phyloP scores from a whole-genome alignment of 2,329 filamentous ascomycete species.

The Botrytis galanthina region DNA sequence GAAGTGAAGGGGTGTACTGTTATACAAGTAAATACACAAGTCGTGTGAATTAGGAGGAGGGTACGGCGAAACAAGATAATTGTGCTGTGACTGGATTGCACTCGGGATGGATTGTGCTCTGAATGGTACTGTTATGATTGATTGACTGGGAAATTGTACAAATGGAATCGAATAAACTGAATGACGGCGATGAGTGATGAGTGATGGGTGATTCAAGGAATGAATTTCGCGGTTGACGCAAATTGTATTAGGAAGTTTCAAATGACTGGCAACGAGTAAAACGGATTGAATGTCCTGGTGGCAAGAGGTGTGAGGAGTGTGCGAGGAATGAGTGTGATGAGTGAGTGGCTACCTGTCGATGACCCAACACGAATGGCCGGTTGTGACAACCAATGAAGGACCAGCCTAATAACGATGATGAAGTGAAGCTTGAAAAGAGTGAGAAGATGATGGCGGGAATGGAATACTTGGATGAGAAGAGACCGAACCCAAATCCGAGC shows the following conservation, averaged over 20 bases:
- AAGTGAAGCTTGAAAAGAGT: constrained; percentile 7
- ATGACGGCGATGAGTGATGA: background rate
- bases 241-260: background rate
- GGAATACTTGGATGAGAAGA: constrained; percentile 5
- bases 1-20: background rate
- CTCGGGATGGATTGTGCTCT: background rate
- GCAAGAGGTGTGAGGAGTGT: background rate
- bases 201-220: background rate
- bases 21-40: constrained; percentile 1
- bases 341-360: constrained; percentile 4
- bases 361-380: background rate
- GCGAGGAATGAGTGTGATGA: background rate
- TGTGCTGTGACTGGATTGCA: background rate
- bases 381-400: constrained; percentile 12
- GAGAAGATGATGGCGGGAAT: background rate
- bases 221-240: background rate
- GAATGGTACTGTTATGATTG: background rate
- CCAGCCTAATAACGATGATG: background rate
- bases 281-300: background rate
- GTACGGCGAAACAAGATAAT: background rate
- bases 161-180: background rate
- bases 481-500: background rate
- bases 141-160: background rate
- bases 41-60: background rate
- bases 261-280: background rate